phyloP scores from a whole-genome alignment of 1,284 basidiomycete genomes.

The Ceratobasidium sp. region DNA sequence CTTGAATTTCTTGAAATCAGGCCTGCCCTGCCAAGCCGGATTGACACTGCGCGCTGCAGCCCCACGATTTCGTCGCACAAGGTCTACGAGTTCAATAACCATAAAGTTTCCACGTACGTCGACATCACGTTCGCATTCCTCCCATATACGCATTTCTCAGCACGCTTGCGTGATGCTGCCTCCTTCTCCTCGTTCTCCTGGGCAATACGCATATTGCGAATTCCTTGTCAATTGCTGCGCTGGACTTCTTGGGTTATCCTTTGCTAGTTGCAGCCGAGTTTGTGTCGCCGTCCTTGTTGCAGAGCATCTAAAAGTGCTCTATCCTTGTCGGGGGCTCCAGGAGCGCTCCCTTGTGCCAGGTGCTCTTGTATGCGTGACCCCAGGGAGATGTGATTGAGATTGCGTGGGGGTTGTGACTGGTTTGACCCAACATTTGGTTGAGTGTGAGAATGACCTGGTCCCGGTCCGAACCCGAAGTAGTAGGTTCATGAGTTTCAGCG shows the following conservation, averaged over 20 bases:
- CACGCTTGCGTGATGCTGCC: slow-evolving; percentile 15
- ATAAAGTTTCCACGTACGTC: slow-evolving; percentile 83
- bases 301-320: slow-evolving; percentile 13
- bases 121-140: slow-evolving; percentile 74
- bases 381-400: neutral
- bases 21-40: slow-evolving; percentile 63
- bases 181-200: slow-evolving; percentile 24
- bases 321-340: slow-evolving; percentile 30
- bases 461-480: neutral
- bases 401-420: neutral
- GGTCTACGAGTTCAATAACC: slow-evolving; percentile 76
- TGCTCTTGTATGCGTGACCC: slow-evolving; percentile 14
- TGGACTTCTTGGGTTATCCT: neutral
- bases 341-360: neutral
- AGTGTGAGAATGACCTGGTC: neutral
- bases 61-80: slow-evolving; percentile 46
- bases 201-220: slow-evolving; percentile 34
- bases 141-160: slow-evolving; percentile 69
- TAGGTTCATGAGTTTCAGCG: neutral
- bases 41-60: slow-evolving; percentile 38
- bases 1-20: slow-evolving; percentile 89
- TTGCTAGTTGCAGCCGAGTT: neutral
- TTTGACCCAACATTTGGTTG: slow-evolving; percentile 19
- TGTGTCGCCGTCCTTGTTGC: neutral
- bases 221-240: slow-evolving; percentile 19